phyloP scores from a whole-genome alignment of 2,329 filamentous ascomycete species.

The Trichothecium sympodiale region DNA sequence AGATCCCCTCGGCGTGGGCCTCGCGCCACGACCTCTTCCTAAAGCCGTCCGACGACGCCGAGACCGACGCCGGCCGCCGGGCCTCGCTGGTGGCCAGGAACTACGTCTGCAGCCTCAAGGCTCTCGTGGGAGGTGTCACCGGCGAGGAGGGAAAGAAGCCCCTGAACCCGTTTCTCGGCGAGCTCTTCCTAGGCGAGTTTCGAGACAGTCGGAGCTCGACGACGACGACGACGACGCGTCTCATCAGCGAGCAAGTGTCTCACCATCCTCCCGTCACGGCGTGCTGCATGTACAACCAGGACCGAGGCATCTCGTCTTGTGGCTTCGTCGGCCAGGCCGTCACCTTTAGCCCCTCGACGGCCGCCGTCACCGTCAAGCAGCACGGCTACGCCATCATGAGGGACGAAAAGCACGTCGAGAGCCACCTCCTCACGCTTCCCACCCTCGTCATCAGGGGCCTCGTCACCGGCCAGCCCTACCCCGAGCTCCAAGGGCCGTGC shows the following conservation, averaged over 20 bases:
- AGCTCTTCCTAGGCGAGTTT: constrained; percentile 30
- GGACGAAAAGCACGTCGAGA: constrained; percentile 36
- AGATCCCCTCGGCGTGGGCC: constrained; percentile 39
- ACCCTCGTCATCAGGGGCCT: constrained; percentile 37
- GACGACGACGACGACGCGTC: constrained; percentile 16
- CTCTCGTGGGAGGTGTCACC: constrained; percentile 32
- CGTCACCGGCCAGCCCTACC: constrained; percentile 33
- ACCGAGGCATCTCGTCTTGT: constrained; percentile 32
- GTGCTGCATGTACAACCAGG: constrained; percentile 33
- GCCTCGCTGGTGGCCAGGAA: constrained; percentile 60
- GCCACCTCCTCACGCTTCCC: constrained; percentile 36
- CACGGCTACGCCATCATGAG: constrained; percentile 37
- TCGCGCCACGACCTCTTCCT: constrained; percentile 35
- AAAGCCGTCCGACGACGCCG: constrained; percentile 32
- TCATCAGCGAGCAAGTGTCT: constrained; percentile 33
- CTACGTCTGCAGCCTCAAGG: constrained; percentile 69
- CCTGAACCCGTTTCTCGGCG: constrained; percentile 40
- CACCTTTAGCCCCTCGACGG: constrained; percentile 28
- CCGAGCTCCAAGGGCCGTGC: constrained; percentile 34
- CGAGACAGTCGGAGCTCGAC: constrained; percentile 3
- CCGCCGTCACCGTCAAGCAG: constrained; percentile 37
- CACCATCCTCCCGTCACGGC: constrained; percentile 44
- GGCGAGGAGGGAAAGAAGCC: constrained; percentile 29
- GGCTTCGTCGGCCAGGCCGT: constrained; percentile 42
- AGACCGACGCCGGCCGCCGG: constrained; percentile 28